These are phyloP conservation scores for Petunia axillaris DNA, from an alignment of 257 asterid species.

Conservation along the genomic window DNA sequence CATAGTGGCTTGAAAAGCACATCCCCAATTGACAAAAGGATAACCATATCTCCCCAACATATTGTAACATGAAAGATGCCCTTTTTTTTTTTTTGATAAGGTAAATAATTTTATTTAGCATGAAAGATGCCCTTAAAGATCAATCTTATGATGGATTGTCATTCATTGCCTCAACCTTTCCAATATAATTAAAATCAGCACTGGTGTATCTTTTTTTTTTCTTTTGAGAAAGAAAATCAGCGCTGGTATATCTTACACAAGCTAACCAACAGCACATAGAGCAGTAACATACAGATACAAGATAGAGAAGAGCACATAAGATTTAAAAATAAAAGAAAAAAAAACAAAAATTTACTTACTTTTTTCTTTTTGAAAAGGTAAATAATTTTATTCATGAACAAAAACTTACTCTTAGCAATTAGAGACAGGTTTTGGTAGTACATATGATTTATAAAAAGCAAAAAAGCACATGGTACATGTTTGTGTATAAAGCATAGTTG, in stretches of 20 bases:
- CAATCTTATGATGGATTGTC: background rate
- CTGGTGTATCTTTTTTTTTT: background rate
- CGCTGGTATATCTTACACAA: background rate
- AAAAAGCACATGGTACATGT: constrained; percentile 8
- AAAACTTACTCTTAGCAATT: background rate
- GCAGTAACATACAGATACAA: background rate
- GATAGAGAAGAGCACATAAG: background rate
- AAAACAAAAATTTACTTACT: background rate
- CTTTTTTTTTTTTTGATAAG: background rate
- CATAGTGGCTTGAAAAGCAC: background rate
- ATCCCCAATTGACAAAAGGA: background rate
- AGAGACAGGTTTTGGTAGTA: constrained; percentile 1
- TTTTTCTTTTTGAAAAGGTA: no score
- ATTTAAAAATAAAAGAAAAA: background rate
- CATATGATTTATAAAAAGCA: background rate
- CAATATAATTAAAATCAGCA: background rate
- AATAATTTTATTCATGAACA: no score
- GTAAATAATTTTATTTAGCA: background rate
- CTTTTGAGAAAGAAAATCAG: background rate
- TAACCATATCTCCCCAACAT: background rate
- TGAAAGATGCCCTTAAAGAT: background rate
- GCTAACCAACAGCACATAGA: background rate
- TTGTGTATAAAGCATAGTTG: background rate
- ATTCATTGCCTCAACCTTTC: background rate
- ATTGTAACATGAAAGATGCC: background rate